Evolutionary conservation across 2,329 filamentous ascomycete genomes (phyloP).

Genomic region (Alternaria incomplexa): DNA sequence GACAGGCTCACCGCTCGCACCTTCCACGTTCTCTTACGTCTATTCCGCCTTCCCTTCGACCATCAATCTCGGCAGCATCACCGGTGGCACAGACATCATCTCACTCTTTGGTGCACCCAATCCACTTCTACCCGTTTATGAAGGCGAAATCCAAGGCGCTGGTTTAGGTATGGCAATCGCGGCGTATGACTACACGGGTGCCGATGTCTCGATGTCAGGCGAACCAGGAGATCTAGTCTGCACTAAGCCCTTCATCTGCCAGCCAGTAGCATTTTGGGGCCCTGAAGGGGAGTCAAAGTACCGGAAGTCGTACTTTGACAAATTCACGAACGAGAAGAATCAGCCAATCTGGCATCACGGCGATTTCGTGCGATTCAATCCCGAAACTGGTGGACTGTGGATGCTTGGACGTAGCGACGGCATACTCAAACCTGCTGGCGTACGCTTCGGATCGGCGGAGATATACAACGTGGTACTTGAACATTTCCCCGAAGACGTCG

Average conservation of each 20-base stretch:
- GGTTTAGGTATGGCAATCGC: conserved; percentile 60
- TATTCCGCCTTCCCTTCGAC: conserved; percentile 79
- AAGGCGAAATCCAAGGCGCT: conserved; percentile 58
- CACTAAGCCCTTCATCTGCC: conserved; percentile 83
- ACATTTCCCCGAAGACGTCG: conserved; percentile 77
- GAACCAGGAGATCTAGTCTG: conserved; percentile 90
- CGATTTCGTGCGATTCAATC: conserved; percentile 81
- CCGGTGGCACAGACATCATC: conserved; percentile 95
- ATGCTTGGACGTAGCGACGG: conserved; percentile 95
- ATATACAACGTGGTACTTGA: conserved; percentile 94
- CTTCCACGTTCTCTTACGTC: conserved; percentile 90
- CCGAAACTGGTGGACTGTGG: conserved; percentile 74
- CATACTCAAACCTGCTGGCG: conserved; percentile 88
- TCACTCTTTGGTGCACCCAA: conserved; percentile 90
- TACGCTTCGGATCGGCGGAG: conserved; percentile 91
- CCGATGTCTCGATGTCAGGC: conserved; percentile 64
- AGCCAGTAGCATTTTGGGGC: conserved; percentile 90
- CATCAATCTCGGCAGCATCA: conserved; percentile 92
- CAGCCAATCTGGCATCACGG: conserved; percentile 86
- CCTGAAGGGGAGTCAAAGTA: conserved; percentile 76
- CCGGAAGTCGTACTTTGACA: conserved; percentile 82
- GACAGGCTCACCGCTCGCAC: conserved; percentile 88
- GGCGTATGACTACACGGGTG: conserved; percentile 60
- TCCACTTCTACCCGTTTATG: conserved; percentile 56
- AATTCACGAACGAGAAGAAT: conserved; percentile 62